A percentile compares a stretch with the other conserved stretches of the same genome.
phyloP scores from a whole-genome alignment of 768 basidiomycete genomes.

The Mrakia blollopis region DNA sequence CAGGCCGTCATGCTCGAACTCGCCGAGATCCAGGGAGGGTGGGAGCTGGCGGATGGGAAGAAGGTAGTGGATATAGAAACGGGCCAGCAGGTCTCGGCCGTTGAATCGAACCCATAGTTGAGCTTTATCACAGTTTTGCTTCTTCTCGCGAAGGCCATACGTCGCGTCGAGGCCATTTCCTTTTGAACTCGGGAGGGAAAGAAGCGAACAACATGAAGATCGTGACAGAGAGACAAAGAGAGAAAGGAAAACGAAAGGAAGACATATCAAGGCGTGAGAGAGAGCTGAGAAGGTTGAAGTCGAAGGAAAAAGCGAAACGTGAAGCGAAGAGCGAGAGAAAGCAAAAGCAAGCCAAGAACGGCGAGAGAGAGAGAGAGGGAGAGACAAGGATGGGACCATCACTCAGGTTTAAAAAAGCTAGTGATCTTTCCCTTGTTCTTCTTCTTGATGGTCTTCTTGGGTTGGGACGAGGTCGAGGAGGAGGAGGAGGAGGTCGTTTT shows the following conservation, averaged over 20 bases:
- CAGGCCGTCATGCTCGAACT: constrained; percentile 4
- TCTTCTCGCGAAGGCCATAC: too few species aligned
- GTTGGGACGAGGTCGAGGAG: constrained; percentile 21
- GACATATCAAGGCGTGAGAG: too few species aligned
- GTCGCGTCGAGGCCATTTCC: too few species aligned
- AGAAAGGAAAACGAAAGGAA: neutral
- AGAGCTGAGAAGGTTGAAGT: too few species aligned
- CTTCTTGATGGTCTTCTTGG: constrained; percentile 18
- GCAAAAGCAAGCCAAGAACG: neutral
- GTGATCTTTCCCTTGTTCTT: constrained; percentile 30
- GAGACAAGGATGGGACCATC: neutral
- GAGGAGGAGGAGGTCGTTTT: neutral
- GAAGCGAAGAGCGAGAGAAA: neutral
- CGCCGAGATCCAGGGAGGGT: constrained; percentile 10
- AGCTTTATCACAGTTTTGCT: too few species aligned
- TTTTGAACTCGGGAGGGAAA: neutral
- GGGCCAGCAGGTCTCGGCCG: neutral
- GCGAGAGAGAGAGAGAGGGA: too few species aligned
- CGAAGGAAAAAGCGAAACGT: neutral
- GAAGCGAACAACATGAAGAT: too few species aligned
- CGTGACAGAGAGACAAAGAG: too few species aligned
- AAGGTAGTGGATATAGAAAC: neutral
- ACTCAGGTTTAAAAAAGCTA: neutral
- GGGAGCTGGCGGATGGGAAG: neutral
- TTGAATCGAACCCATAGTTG: too few species aligned